Evolutionary conservation across 768 basidiomycete genomes (phyloP).

Genomic region (Crassisporium funariophilum): DNA sequence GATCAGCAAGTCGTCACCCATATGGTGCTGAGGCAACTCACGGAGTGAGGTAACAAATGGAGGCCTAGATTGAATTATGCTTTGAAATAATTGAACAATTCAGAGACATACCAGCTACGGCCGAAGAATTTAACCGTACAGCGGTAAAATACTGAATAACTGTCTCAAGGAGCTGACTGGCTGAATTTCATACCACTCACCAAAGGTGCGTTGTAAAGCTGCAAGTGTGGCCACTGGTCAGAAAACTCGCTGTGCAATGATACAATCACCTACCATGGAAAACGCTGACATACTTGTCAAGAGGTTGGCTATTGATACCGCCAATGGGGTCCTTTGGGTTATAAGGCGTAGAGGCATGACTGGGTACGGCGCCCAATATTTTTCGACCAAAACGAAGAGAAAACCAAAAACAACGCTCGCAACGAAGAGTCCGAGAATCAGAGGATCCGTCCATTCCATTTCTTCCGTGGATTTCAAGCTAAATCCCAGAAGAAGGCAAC

Average conservation of each 20-base stretch:
- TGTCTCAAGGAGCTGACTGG: background rate
- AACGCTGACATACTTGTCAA: slow-evolving; percentile 77
- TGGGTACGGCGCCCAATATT: slow-evolving; percentile 75
- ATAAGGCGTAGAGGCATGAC: slow-evolving; percentile 88
- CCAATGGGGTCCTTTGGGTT: slow-evolving; percentile 75
- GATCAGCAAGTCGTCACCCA: slow-evolving; percentile 14
- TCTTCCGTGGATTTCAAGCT: slow-evolving; percentile 80
- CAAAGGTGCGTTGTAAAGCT: slow-evolving; percentile 87
- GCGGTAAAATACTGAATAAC: slow-evolving; percentile 76
- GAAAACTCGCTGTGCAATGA: no score
- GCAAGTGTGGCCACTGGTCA: no score
- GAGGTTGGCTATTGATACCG: slow-evolving; percentile 80
- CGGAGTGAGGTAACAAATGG: slow-evolving; percentile 90
- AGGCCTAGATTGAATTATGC: slow-evolving; percentile 50
- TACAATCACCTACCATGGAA: slow-evolving; percentile 61
- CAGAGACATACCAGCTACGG: slow-evolving; percentile 62
- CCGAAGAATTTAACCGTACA: slow-evolving; percentile 68
- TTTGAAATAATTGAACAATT: slow-evolving; percentile 4
- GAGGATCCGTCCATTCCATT: slow-evolving; percentile 71
- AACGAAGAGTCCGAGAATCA: slow-evolving; percentile 67
- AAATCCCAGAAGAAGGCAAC: slow-evolving; percentile 73
- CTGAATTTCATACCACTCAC: slow-evolving; percentile 39
- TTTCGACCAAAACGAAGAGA: slow-evolving; percentile 79
- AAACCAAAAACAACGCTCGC: slow-evolving; percentile 54
- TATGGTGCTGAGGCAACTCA: slow-evolving; percentile 36